Conservation (phyloP, 176 grass and related monocot genomes). For the Triticum turgidum region DNA sequence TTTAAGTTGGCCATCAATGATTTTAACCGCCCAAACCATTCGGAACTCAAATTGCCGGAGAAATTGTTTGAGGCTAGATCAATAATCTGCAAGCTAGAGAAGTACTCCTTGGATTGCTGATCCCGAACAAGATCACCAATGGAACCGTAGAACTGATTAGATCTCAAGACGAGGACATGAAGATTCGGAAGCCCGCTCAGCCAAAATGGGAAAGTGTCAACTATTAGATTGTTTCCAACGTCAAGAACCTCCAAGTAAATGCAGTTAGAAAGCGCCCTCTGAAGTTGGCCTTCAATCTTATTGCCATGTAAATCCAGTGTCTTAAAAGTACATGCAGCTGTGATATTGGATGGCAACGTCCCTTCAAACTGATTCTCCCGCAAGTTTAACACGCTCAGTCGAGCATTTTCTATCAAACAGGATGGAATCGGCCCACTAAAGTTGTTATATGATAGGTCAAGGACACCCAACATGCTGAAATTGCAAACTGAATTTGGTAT, state of each 20-base stretch:
- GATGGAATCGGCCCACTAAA: slow-evolving; percentile 15
- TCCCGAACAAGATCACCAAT: neutral
- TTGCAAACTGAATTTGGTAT: slow-evolving; percentile 26
- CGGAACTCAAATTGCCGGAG: neutral
- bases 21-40: neutral
- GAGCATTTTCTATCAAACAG: neutral
- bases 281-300: neutral
- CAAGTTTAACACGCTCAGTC: neutral
- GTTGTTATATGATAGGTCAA: slow-evolving; percentile 35
- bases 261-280: neutral
- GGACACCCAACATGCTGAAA: accelerated
- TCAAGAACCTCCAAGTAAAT: neutral
- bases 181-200: neutral
- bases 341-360: neutral
- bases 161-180: slow-evolving; percentile 7
- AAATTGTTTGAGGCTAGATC: slow-evolving; percentile 29
- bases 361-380: slow-evolving; percentile 33
- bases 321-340: neutral
- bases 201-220: slow-evolving; percentile 28
- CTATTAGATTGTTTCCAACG: neutral
- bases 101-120: accelerated
- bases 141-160: slow-evolving; percentile 11
- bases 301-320: slow-evolving; percentile 38
- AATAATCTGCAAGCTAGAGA: neutral
- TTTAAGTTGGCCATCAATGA: neutral